Evolutionary conservation across 208 protist genomes (phyloP).

Genomic region (Trypanosoma mega): DNA sequence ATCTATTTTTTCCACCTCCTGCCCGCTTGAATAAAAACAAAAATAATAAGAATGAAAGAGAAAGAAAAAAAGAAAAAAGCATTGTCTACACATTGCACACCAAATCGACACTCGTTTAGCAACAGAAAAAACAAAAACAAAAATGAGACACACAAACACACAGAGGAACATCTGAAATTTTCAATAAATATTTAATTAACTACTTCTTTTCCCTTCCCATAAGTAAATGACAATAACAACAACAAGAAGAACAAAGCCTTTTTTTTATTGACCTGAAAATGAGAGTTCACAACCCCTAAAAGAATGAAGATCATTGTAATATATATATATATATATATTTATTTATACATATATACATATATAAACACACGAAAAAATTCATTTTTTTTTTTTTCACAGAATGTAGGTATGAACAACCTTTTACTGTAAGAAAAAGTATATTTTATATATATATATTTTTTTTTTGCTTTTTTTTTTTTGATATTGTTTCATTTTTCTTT

Average conservation of each 20-base stretch:
- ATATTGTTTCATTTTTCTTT: no score
- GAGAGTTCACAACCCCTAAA: not conserved
- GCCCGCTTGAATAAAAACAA: no score
- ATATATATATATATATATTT: not conserved
- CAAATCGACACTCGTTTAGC: not conserved
- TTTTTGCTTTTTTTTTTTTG: not conserved
- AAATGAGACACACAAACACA: not conserved
- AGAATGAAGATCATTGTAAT: not conserved
- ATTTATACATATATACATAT: slow-evolving; percentile 5
- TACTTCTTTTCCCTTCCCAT: no score
- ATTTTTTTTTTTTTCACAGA: not conserved
- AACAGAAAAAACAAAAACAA: not conserved
- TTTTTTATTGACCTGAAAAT: not conserved
- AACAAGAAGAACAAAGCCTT: not conserved
- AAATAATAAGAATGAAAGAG: not conserved
- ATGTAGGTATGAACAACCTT: no score
- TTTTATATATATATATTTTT: not conserved
- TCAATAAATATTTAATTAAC: not conserved
- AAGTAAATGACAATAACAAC: not conserved
- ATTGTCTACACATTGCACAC: not conserved
- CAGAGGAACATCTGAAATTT: not conserved
- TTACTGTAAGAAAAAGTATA: no score
- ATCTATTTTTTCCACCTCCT: no score
- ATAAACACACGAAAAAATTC: not conserved
- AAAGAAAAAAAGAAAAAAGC: not conserved